These are phyloP conservation scores for Porphyra umbilicalis DNA, from an alignment of 31 red algal species.

Conservation along the genomic window DNA sequence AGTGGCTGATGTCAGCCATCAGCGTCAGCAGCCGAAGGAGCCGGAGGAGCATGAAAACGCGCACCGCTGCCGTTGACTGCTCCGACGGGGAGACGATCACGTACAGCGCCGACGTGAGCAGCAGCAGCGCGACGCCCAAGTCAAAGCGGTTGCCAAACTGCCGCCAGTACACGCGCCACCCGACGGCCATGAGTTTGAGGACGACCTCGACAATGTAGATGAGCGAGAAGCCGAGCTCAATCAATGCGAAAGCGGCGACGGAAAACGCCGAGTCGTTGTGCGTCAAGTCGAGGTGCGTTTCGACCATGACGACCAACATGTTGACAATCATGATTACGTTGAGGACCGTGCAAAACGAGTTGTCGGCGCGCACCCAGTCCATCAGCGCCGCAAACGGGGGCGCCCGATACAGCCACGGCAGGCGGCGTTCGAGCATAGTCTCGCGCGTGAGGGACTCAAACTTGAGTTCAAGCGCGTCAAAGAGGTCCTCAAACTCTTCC, in stretches of 20 bases:
- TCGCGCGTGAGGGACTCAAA: constrained; percentile 52
- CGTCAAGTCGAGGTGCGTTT: constrained; percentile 59
- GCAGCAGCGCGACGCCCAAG: constrained; percentile 40
- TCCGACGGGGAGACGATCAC: constrained; percentile 35
- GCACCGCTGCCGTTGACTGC: constrained; percentile 38
- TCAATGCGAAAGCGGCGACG: constrained; percentile 31
- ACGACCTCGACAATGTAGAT: constrained; percentile 68
- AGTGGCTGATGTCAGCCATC: constrained; percentile 50
- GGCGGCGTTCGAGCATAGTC: constrained; percentile 26
- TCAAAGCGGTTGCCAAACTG: constrained; percentile 69
- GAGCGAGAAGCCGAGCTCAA: constrained; percentile 56
- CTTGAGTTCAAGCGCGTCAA: constrained; percentile 61
- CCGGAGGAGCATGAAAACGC: constrained; percentile 47
- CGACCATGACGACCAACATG: constrained; percentile 47
- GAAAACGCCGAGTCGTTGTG: constrained; percentile 37
- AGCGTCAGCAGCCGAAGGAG: constrained; percentile 45
- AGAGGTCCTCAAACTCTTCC: constrained; percentile 66
- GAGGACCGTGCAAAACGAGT: constrained; percentile 23
- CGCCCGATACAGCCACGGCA: constrained; percentile 46
- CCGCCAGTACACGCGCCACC: constrained; percentile 62
- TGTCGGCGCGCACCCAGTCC: constrained; percentile 40
- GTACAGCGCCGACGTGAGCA: constrained; percentile 38
- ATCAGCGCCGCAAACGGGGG: constrained; percentile 24
- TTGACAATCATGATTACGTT: constrained; percentile 54
- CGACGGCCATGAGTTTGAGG: constrained; percentile 33